A percentile compares a stretch with the other conserved stretches of the same genome.
Evolutionary conservation across 2,329 filamentous ascomycete species (phyloP).

Genomic region (Huntiella savannae): DNA sequence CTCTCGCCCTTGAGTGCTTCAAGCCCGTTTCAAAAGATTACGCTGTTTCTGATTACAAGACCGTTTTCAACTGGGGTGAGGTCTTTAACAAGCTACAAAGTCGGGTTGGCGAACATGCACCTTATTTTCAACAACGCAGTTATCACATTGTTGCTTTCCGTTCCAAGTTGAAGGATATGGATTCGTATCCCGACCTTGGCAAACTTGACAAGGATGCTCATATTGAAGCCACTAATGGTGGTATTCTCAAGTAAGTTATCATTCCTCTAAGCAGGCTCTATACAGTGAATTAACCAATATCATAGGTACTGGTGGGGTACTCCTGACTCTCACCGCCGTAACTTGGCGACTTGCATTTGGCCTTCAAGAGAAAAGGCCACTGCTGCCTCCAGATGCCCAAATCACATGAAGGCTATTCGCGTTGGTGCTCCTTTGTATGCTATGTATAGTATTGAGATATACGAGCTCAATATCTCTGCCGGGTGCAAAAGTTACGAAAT

Average conservation of each 20-base stretch:
- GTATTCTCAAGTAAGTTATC: constrained; percentile 51
- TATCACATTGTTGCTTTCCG: constrained; percentile 81
- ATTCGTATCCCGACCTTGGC: constrained; percentile 48
- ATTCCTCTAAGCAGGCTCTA: neutral
- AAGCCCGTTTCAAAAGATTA: constrained; percentile 48
- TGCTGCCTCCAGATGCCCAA: constrained; percentile 38
- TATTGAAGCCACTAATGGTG: constrained; percentile 61
- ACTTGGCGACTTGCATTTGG: constrained; percentile 67
- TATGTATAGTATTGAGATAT: constrained; percentile 53
- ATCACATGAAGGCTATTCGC: constrained; percentile 46
- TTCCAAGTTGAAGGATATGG: constrained; percentile 47
- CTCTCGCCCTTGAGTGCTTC: constrained; percentile 49
- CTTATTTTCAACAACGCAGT: constrained; percentile 42
- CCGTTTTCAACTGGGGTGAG: constrained; percentile 58
- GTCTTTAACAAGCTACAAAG: constrained; percentile 39
- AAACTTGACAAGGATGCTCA: constrained; percentile 62
- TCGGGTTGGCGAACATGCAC: constrained; percentile 11
- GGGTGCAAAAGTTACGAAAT: neutral
- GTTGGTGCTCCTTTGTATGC: constrained; percentile 41
- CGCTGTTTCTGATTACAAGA: constrained; percentile 52
- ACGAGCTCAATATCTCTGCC: constrained; percentile 27
- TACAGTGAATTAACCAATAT: neutral
- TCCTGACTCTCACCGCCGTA: constrained; percentile 48
- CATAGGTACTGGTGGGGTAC: constrained; percentile 70
- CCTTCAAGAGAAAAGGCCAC: constrained; percentile 38